Conservation (phyloP, 176 grass and related monocot genomes). For the Rhynchospora breviuscula region DNA sequence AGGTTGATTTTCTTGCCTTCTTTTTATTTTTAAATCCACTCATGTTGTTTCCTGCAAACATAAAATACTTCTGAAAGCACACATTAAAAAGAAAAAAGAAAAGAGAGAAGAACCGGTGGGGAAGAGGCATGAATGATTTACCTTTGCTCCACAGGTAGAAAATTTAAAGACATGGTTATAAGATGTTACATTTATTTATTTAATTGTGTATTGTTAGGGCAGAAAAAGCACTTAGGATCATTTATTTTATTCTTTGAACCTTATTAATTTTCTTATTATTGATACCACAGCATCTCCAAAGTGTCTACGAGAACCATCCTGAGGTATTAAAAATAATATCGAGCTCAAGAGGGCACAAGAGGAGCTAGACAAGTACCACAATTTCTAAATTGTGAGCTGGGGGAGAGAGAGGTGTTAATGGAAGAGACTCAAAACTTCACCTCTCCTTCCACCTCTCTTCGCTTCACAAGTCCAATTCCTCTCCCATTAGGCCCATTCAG, state of each 20-base stretch:
- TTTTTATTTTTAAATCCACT: no score
- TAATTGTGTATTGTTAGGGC: background rate
- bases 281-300: constrained; percentile 59
- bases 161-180: background rate
- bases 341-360: constrained; percentile 68
- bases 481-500: constrained; percentile 21
- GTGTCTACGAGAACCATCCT: constrained; percentile 84
- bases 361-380: constrained; percentile 61
- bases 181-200: background rate
- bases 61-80: background rate
- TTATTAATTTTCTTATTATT: constrained; percentile 4
- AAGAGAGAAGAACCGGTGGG: no score
- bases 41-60: background rate
- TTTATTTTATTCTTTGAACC: background rate
- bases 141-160: background rate
- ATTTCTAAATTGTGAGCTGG: constrained; percentile 46
- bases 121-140: background rate
- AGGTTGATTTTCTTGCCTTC: constrained; percentile 45
- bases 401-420: constrained; percentile 71
- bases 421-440: constrained; percentile 78
- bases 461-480: constrained; percentile 28
- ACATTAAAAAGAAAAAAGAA: background rate
- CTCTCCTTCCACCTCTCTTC: constrained; percentile 35
- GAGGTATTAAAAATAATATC: constrained; percentile 60
- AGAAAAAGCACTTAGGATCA: background rate